These are phyloP conservation scores for Ceratobasidium sp. DNA, from an alignment of 1,284 basidiomycete species.

Conservation along the genomic window DNA sequence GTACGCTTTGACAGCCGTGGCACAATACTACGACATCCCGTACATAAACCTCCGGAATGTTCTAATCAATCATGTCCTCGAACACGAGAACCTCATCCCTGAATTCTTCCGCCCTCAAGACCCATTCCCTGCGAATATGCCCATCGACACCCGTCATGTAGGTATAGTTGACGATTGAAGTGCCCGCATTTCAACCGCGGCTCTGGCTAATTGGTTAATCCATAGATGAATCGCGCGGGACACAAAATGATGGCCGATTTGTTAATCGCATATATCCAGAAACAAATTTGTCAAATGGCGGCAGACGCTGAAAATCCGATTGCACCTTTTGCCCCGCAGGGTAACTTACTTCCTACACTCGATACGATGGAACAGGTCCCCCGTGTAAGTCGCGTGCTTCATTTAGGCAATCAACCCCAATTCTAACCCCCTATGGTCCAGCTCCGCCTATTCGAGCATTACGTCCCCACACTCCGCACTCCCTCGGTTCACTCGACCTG, in stretches of 20 bases:
- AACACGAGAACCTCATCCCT: constrained; percentile 37
- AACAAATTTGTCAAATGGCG: constrained; percentile 54
- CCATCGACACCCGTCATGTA: constrained; percentile 47
- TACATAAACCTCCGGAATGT: constrained; percentile 47
- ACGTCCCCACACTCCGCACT: constrained; percentile 54
- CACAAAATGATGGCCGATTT: constrained; percentile 54
- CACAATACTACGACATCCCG: constrained; percentile 48
- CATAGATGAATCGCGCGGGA: constrained; percentile 45
- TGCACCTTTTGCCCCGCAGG: constrained; percentile 26
- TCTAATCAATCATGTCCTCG: constrained; percentile 45
- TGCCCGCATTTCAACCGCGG: neutral
- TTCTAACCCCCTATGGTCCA: constrained; percentile 49
- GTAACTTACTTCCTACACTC: constrained; percentile 43
- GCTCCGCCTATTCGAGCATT: constrained; percentile 54
- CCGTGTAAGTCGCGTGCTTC: constrained; percentile 46
- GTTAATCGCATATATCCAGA: constrained; percentile 55
- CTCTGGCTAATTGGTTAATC: neutral
- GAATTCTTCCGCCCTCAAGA: constrained; percentile 43
- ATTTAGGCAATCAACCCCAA: constrained; percentile 50
- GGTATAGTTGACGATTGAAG: constrained; percentile 6
- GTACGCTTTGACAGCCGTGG: constrained; percentile 39
- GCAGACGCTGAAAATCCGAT: constrained; percentile 52
- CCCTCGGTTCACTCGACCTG: constrained; percentile 53
- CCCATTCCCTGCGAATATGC: constrained; percentile 6
- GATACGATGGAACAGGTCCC: constrained; percentile 50